phyloP scores from a whole-genome alignment of 1,139 yeast species.

The Debaryomycetaceae sp. region DNA sequence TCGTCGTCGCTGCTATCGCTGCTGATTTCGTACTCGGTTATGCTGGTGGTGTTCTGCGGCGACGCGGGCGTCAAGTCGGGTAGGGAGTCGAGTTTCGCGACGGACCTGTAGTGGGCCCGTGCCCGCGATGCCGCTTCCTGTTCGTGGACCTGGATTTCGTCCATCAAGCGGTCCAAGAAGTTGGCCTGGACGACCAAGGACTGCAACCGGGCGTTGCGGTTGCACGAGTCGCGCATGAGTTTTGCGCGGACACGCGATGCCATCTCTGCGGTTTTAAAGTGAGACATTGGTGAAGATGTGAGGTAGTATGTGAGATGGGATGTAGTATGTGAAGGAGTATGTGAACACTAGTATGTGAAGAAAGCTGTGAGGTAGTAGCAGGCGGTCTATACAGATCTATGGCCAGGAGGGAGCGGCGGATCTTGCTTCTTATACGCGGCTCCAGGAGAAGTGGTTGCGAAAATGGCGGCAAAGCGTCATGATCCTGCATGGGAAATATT shows the following conservation, averaged over 20 bases:
- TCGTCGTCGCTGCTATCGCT: constrained; percentile 6
- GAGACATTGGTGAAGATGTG: not conserved
- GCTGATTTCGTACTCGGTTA: constrained; percentile 25
- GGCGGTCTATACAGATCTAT: too few relatives aligned
- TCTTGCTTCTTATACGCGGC: too few relatives aligned
- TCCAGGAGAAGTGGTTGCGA: too few relatives aligned
- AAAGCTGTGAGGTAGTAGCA: too few relatives aligned
- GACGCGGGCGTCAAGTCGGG: constrained; percentile 3
- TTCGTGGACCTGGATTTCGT: constrained; percentile 27
- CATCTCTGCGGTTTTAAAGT: constrained; percentile 11
- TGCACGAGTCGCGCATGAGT: constrained; percentile 55
- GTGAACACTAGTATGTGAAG: too few relatives aligned
- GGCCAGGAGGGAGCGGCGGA: too few relatives aligned
- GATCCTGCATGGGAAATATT: too few relatives aligned
- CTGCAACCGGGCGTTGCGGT: constrained; percentile 50
- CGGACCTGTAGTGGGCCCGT: too few relatives aligned
- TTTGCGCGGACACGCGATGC: constrained; percentile 63
- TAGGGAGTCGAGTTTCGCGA: constrained; percentile 1
- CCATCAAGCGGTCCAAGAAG: constrained; percentile 61
- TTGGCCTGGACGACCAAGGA: constrained; percentile 67
- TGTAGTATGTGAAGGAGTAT: too few relatives aligned
- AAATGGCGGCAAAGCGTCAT: too few relatives aligned
- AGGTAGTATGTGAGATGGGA: too few relatives aligned
- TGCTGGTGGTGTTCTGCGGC: constrained; percentile 10
- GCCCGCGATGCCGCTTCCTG: constrained; percentile 7